These are phyloP conservation scores for Striga asiatica DNA, from an alignment of 257 asterid species.

Conservation along the genomic window DNA sequence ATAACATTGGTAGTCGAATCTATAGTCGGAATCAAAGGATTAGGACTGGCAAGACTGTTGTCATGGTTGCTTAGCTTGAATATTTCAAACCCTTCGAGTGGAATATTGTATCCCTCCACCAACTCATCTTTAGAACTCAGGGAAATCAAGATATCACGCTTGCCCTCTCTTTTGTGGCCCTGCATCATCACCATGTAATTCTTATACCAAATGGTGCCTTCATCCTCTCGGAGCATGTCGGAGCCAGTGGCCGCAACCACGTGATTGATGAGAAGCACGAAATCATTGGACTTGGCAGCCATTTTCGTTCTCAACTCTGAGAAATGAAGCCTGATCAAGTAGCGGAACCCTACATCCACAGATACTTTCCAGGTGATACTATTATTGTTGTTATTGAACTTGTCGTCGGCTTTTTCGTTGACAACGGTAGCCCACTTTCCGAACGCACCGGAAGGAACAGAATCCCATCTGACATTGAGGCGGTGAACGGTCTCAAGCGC, in stretches of 20 bases:
- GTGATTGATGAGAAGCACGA: constrained; percentile 29
- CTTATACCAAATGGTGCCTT: constrained; percentile 29
- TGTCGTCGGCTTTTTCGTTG: constrained; percentile 4
- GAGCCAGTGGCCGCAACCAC: constrained; percentile 25
- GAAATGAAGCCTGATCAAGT: constrained; percentile 55
- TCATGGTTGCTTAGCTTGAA: constrained; percentile 62
- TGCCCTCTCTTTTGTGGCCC: constrained; percentile 42
- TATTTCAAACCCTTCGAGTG: constrained; percentile 53
- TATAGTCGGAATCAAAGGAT: constrained; percentile 13
- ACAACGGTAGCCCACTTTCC: constrained; percentile 33
- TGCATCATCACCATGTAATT: constrained; percentile 47
- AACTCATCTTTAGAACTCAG: constrained; percentile 21
- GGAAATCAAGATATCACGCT: constrained; percentile 30
- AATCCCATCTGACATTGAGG: constrained; percentile 31
- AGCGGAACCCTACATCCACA: constrained; percentile 53
- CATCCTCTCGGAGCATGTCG: constrained; percentile 26
- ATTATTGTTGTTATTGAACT: background rate
- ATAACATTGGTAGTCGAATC: constrained; percentile 12
- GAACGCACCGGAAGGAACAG: constrained; percentile 20
- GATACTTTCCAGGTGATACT: constrained; percentile 27
- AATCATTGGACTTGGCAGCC: constrained; percentile 23
- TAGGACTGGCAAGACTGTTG: constrained; percentile 42
- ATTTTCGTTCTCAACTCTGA: constrained; percentile 13
- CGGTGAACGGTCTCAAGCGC: constrained; percentile 52
- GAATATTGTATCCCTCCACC: constrained; percentile 20